Evolutionary conservation across 805 yeast species (phyloP).

Genomic region (Starmerella gropengiesseri): DNA sequence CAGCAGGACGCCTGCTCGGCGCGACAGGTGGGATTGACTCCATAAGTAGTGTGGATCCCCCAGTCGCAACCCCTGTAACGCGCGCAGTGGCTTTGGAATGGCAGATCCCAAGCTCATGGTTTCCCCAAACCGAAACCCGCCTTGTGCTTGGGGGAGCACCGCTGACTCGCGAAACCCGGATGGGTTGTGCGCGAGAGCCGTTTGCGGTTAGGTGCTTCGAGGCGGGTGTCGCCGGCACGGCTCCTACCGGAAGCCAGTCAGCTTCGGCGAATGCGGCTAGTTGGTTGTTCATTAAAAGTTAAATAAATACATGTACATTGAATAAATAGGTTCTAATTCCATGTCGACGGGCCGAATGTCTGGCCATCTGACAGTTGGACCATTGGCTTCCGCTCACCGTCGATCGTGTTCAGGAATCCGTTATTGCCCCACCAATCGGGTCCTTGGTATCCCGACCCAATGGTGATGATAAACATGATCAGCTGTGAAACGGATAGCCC

Average conservation of each 20-base stretch:
- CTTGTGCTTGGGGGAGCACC: too few relatives aligned
- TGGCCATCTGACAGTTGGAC: conserved; percentile 33
- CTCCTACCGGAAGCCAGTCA: too few relatives aligned
- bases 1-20: conserved; percentile 73
- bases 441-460: conserved; percentile 33
- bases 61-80: conserved; percentile 1
- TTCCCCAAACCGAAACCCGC: background rate
- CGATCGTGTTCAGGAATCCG: conserved; percentile 34
- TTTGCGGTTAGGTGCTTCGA: too few relatives aligned
- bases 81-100: conserved; percentile 3
- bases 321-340: conserved; percentile 28
- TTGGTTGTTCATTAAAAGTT: background rate
- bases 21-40: conserved; percentile 46
- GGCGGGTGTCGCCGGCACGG: too few relatives aligned
- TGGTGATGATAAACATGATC: conserved; percentile 43
- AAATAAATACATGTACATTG: background rate
- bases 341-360: conserved; percentile 38
- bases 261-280: too few relatives aligned
- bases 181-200: too few relatives aligned
- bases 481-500: conserved; percentile 57
- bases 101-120: background rate
- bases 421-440: conserved; percentile 62
- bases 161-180: too few relatives aligned
- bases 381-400: conserved; percentile 29
- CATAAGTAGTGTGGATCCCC: conserved; percentile 30